Percentiles rank a stretch among this genome's conserved stretches.
phyloP scores from a whole-genome alignment of 1,284 basidiomycete genomes.

The Papiliotrema laurentii region DNA sequence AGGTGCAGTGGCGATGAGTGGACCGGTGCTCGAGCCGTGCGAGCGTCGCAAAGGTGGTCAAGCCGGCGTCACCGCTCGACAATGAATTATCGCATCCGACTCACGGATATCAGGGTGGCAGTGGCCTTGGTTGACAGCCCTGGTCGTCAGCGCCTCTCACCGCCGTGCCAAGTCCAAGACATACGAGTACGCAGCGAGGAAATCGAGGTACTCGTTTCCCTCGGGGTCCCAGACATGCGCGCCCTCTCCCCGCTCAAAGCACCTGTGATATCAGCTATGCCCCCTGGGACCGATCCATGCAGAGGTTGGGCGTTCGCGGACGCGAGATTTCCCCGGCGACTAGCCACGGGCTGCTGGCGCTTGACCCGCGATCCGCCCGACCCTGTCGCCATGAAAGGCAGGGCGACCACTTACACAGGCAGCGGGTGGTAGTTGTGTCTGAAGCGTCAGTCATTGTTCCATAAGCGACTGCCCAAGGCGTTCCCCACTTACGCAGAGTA shows the following conservation, averaged over 20 bases:
- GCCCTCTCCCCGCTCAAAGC: constrained; percentile 84
- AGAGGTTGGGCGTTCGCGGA: too few relatives aligned
- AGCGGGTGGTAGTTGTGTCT: constrained; percentile 86
- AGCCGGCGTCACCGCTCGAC: too few relatives aligned
- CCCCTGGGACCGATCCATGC: too few relatives aligned
- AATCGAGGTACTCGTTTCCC: constrained; percentile 87
- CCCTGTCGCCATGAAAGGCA: neutral
- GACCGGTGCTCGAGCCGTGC: too few relatives aligned
- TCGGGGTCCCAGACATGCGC: constrained; percentile 96
- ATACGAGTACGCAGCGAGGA: constrained; percentile 95
- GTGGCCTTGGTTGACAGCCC: constrained; percentile 87
- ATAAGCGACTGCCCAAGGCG: neutral
- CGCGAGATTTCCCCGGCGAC: neutral
- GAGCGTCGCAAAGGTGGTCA: too few relatives aligned
- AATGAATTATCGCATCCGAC: too few relatives aligned
- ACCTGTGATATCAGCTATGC: constrained; percentile 42
- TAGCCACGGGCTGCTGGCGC: too few relatives aligned
- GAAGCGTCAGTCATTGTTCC: constrained; percentile 42
- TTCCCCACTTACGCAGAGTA: constrained; percentile 44
- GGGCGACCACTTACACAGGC: constrained; percentile 57
- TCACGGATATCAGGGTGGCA: constrained; percentile 69
- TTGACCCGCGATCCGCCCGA: neutral
- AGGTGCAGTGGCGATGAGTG: neutral
- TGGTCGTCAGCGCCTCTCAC: constrained; percentile 34
- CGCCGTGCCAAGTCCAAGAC: constrained; percentile 39